Conservation (phyloP, 805 yeast species). For the Pachysolen tannophilus region DNA sequence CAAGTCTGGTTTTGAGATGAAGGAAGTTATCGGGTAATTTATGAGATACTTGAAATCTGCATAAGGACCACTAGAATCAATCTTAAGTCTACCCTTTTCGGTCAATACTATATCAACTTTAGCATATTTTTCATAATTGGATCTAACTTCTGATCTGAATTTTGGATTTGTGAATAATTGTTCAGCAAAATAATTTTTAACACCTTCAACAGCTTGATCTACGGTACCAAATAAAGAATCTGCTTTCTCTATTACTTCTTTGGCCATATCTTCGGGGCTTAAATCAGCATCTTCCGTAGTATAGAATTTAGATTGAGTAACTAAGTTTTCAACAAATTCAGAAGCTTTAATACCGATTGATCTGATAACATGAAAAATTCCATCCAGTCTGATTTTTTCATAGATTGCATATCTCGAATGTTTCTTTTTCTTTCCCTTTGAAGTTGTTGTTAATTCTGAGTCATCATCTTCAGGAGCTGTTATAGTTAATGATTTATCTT, state of each 20-base stretch:
- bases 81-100: conserved; percentile 72
- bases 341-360: conserved; percentile 74
- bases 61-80: conserved; percentile 72
- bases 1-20: conserved; percentile 68
- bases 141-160: conserved; percentile 62
- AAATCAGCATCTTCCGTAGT: conserved; percentile 60
- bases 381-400: conserved; percentile 61
- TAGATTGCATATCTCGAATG: conserved; percentile 55
- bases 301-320: conserved; percentile 57
- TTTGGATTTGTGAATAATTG: conserved; percentile 77
- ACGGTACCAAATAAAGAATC: conserved; percentile 44
- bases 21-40: conserved; percentile 70
- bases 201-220: conserved; percentile 61
- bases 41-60: conserved; percentile 89
- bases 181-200: conserved; percentile 68
- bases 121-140: conserved; percentile 55
- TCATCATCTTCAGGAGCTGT: too few relatives aligned
- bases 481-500: conserved; percentile 29
- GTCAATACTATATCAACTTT: conserved; percentile 69
- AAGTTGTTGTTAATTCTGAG: conserved; percentile 13
- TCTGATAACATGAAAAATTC: conserved; percentile 55
- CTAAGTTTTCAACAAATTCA: conserved; percentile 76
- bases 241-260: conserved; percentile 25
- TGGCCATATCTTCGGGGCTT: conserved; percentile 55
- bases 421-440: conserved; percentile 28